Conservation (phyloP, 805 yeast species). For the Lipomyces anomalus region DNA sequence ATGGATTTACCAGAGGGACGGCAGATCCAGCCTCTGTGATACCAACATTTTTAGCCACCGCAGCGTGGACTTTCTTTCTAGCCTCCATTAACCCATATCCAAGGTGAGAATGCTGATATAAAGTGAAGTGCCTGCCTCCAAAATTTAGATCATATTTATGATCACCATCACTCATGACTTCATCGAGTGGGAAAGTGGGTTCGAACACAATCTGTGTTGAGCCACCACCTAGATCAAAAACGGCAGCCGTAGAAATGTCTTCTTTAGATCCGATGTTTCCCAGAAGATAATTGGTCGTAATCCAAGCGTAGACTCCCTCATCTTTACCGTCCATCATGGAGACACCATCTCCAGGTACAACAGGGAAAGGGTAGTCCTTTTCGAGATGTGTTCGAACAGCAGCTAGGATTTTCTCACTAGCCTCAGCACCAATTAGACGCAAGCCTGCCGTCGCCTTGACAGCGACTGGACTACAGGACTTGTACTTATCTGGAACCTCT, state of each 20-base stretch:
- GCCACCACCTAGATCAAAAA: constrained; percentile 97
- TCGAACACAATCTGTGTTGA: constrained; percentile 98
- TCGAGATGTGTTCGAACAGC: constrained; percentile 76
- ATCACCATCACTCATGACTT: constrained; percentile 75
- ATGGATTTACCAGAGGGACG: constrained; percentile 59
- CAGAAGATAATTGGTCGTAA: constrained; percentile 85
- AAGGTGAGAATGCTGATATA: constrained; percentile 91
- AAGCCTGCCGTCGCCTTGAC: constrained; percentile 98
- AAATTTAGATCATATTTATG: constrained; percentile 75
- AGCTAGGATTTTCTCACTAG: constrained; percentile 61
- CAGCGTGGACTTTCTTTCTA: constrained; percentile 68
- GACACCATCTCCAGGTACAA: constrained; percentile 80
- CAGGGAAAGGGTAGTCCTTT: constrained; percentile 82
- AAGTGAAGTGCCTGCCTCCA: constrained; percentile 71
- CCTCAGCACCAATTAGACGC: constrained; percentile 72
- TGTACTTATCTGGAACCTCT: constrained; percentile 66
- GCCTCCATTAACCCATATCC: constrained; percentile 97
- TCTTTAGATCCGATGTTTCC: constrained; percentile 84
- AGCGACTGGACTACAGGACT: constrained; percentile 84
- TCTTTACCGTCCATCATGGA: constrained; percentile 93
- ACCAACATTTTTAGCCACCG: constrained; percentile 46
- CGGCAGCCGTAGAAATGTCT: constrained; percentile 86
- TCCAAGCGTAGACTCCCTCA: constrained; percentile 99
- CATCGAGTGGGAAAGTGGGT: constrained; percentile 57
- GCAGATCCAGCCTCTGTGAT: constrained; percentile 9